Base-by-base conservation (phyloP, 306 rosid genomes). In the Elaeagnus macrophylla region DNA sequence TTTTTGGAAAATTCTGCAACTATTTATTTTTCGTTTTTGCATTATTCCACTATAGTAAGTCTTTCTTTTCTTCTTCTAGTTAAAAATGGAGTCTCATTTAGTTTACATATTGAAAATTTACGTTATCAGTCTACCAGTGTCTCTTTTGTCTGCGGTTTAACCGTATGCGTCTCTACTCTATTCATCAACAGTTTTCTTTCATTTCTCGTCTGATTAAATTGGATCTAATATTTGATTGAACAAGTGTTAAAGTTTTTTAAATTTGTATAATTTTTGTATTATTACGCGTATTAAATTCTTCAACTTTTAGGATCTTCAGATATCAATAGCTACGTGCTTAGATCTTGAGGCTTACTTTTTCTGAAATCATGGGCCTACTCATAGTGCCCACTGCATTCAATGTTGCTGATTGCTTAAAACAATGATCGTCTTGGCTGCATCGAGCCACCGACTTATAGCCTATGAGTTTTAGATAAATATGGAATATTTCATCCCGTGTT, bases 201-300 rank as follows among this genome's bases (percentile, higher is more conserved):
- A 14, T 10, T 48, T 19, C 36, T 16, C 8, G 19, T 55, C 36
- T 46, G 59, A 56, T 74, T 51, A 55, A 57, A 61, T 74, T 74
- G 67, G 83, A 78, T 69, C 78, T 67, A 65, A 65, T 64, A 57
- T 56, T 32, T 19, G 57, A 49, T 52, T 16, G 12, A 50, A 57
- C 47, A 17, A 47, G 10, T 60, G 51, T 53, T 68, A 55, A 38
- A 71, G n/a, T 7, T 12, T n/a, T 51, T 10, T 11, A 7, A 12
- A 1, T 57, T 63, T 35, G 39, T 68, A 64, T 50, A 20, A 39
- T 59, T 39, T 41, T 12, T 12, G 45, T 17, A 12, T 1, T 39
- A 8, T 10, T 12, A 9, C 5, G 8, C 0, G 47, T 39, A 8
- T 16, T 12, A 48, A 67, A 32, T 37, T 48, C 52, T 48, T 67